These are phyloP conservation scores for Candida nemodendra DNA, from an alignment of 805 yeast genomes.

Conservation along the genomic window DNA sequence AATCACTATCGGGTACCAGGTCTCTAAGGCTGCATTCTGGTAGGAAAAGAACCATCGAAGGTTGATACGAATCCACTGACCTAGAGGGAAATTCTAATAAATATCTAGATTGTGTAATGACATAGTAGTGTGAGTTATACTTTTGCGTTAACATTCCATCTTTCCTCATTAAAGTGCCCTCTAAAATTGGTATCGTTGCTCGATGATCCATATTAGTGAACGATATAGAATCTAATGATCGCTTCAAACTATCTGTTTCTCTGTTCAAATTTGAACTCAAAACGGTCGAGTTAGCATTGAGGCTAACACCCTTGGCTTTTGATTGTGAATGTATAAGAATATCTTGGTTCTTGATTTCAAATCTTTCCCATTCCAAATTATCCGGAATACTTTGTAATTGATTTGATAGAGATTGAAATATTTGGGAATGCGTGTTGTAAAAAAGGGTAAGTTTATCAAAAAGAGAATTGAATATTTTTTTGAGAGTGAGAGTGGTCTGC, in stretches of 20 bases:
- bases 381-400: slow-evolving; percentile 35
- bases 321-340: slow-evolving; percentile 3
- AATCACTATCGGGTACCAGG: slow-evolving; percentile 33
- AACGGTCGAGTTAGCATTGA: not conserved
- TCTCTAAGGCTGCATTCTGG: slow-evolving; percentile 44
- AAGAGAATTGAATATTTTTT: slow-evolving; percentile 36
- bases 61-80: slow-evolving; percentile 42
- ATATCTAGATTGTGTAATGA: slow-evolving; percentile 44
- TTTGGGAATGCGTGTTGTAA: slow-evolving; percentile 29
- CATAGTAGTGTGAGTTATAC: slow-evolving; percentile 46
- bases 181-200: slow-evolving; percentile 43
- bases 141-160: slow-evolving; percentile 42
- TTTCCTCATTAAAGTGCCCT: slow-evolving; percentile 46
- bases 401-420: slow-evolving; percentile 31
- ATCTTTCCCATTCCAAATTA: slow-evolving; percentile 46
- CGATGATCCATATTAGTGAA: slow-evolving; percentile 41
- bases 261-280: too few species aligned
- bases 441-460: slow-evolving; percentile 29
- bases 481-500: slow-evolving; percentile 42
- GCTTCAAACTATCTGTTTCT: slow-evolving; percentile 27
- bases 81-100: slow-evolving; percentile 47
- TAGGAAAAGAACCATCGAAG: slow-evolving; percentile 43
- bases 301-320: not conserved
- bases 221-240: slow-evolving; percentile 35
- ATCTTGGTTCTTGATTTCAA: slow-evolving; percentile 32